Conservation (phyloP, 2,329 filamentous ascomycete genomes). For the Colletotrichum plurivorum region DNA sequence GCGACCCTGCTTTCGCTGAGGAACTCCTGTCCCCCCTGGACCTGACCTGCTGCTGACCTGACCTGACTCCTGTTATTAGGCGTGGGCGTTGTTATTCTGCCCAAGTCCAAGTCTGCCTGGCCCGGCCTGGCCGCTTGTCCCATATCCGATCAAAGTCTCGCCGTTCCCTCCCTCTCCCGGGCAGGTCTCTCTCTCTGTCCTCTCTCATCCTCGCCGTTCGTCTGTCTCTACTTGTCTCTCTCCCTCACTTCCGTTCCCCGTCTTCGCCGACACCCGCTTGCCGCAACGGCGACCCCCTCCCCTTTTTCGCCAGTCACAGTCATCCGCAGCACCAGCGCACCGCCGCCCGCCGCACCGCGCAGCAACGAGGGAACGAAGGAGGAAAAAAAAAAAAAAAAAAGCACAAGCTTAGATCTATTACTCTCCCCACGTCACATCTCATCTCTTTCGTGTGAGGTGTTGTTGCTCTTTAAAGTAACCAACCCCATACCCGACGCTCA, state of each 20-base stretch:
- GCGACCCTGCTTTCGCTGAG: slow-evolving; percentile 27
- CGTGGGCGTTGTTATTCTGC: slow-evolving; percentile 22
- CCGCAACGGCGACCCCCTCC: slow-evolving; percentile 28
- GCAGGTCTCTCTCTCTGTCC: slow-evolving; percentile 31
- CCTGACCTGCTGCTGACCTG: slow-evolving; percentile 12
- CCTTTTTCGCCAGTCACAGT: slow-evolving; percentile 16
- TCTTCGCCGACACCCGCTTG: slow-evolving; percentile 33
- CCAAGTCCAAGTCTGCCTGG: slow-evolving; percentile 26
- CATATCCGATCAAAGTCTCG: slow-evolving; percentile 40
- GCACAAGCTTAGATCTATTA: slow-evolving; percentile 22
- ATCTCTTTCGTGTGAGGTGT: slow-evolving; percentile 23
- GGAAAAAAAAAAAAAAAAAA: neutral
- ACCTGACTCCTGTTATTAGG: slow-evolving; percentile 27
- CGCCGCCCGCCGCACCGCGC: neutral
- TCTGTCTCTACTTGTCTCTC: slow-evolving; percentile 30
- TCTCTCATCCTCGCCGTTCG: slow-evolving; percentile 22
- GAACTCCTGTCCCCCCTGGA: slow-evolving; percentile 15
- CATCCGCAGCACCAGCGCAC: slow-evolving; percentile 16
- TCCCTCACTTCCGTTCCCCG: slow-evolving; percentile 23
- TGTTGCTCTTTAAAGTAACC: slow-evolving; percentile 39
- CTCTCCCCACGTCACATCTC: slow-evolving; percentile 38
- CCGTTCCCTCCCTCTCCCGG: slow-evolving; percentile 36
- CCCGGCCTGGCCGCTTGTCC: slow-evolving; percentile 33
- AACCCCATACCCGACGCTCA: slow-evolving; percentile 36
- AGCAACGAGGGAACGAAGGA: too few species aligned